Evolutionary conservation across 306 rosid species (phyloP).

Genomic region (Canavalia ensiformis): DNA sequence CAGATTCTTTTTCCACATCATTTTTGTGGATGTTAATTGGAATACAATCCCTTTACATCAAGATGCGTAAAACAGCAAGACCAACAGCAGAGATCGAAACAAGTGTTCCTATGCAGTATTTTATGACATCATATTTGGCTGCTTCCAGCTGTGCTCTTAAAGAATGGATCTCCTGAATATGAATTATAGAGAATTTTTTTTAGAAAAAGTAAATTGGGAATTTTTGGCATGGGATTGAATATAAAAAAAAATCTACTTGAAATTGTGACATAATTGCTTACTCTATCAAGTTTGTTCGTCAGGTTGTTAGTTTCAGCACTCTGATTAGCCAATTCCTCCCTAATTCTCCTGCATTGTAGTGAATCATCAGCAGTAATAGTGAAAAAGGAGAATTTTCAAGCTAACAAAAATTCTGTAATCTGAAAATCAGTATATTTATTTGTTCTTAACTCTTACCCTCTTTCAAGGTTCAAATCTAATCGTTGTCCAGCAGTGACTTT

Average conservation of each 20-base stretch:
- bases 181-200: background rate
- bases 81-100: slow-evolving; percentile 97
- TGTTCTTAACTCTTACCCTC: slow-evolving; percentile 67
- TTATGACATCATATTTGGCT: slow-evolving; percentile 94
- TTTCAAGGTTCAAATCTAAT: slow-evolving; percentile 95
- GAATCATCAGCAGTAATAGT: background rate
- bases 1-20: slow-evolving; percentile 16
- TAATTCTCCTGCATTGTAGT: slow-evolving; percentile 73
- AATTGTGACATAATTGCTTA: slow-evolving; percentile 49
- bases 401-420: slow-evolving; percentile 26
- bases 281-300: slow-evolving; percentile 94
- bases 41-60: slow-evolving; percentile 62
- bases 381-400: background rate
- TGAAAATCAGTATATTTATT: background rate
- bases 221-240: slow-evolving; percentile 4
- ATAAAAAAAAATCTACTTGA: background rate
- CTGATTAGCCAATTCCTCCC: slow-evolving; percentile 90
- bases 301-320: slow-evolving; percentile 86
- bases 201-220: background rate
- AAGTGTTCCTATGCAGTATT: slow-evolving; percentile 97
- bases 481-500: slow-evolving; percentile 96
- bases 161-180: slow-evolving; percentile 84
- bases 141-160: slow-evolving; percentile 94
- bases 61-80: slow-evolving; percentile 85
- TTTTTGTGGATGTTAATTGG: slow-evolving; percentile 41